phyloP scores from a whole-genome alignment of 176 grass and related monocot genomes.

The Phragmites australis region DNA sequence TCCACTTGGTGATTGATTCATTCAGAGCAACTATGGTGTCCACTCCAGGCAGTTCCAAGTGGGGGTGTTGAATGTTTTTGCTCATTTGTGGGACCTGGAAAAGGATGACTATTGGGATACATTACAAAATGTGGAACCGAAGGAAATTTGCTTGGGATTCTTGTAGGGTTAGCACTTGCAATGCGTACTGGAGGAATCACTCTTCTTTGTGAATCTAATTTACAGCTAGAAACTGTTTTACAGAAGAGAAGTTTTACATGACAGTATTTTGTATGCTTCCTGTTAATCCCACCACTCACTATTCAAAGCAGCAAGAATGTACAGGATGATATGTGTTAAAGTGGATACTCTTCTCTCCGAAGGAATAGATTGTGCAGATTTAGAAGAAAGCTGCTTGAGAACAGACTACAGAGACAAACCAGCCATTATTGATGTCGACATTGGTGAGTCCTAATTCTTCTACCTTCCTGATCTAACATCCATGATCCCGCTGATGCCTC shows the following conservation, averaged over 20 bases:
- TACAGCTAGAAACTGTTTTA: conserved; percentile 18
- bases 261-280: conserved; percentile 67
- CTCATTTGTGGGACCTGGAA: conserved; percentile 61
- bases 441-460: conserved; percentile 40
- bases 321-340: conserved; percentile 62
- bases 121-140: conserved; percentile 72
- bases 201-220: too few relatives aligned
- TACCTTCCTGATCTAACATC: background rate
- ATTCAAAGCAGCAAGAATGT: conserved; percentile 83
- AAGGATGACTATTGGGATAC: conserved; percentile 75
- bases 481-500: background rate
- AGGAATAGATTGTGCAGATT: conserved; percentile 59
- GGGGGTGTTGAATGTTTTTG: conserved; percentile 74
- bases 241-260: conserved; percentile 69
- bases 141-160: conserved; percentile 72
- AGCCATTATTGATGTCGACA: conserved; percentile 71
- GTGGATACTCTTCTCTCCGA: conserved; percentile 58
- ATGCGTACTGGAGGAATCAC: background rate
- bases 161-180: conserved; percentile 52
- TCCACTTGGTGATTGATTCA: conserved; percentile 68
- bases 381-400: conserved; percentile 37
- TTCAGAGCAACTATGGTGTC: conserved; percentile 74
- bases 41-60: conserved; percentile 80
- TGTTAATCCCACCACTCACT: conserved; percentile 70
- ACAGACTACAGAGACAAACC: conserved; percentile 69